Base-by-base conservation (phyloP, 768 basidiomycete genomes). In the Podaxis sp. region DNA sequence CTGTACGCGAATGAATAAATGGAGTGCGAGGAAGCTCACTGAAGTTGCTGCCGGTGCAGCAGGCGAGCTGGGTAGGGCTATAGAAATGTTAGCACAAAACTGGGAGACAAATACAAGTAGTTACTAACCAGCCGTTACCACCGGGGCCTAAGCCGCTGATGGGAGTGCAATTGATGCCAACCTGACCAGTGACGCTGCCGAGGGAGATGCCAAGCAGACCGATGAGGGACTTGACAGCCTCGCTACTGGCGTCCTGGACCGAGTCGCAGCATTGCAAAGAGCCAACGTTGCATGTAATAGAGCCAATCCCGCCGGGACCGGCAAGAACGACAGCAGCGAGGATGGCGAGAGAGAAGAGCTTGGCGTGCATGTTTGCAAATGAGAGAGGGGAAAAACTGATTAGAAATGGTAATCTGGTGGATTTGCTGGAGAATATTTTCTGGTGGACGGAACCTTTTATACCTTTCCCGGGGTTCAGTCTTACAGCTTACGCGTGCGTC, bases 111-210 rank as follows among this genome's bases (percentile, higher is more conserved):
- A 53, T 15, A 2, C 22, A 29, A 40, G 2, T 19, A 37, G 15
- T 24, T 15, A 63, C 57, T 57, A 7, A 72, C 72, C 73, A 74
- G 22, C 63, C 62, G n/a, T 61, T 63, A 17, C 66, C 64, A 9
- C 66, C 68, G 11, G 53, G 62, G 15, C 70, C 70, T 33, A 71
- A 43, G 52, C 66, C 69, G 59, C 65, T 67, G 63, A 73, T 64
- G 27, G 73, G 69, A 53, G 24, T 64, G 64, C 72, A 73, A 36
- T 65, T 66, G 29, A 71, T 3, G 7, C 72, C 73, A 25, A 73
- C 67, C 2, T 55, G 66, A 29, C 51, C 70, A 52, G 60, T 70
- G 56, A 72, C 53, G 53, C 65, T 61, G 12, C 25, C 56, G 7
- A 66, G 65, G 33, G 59, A 53, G 43, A 66, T 41, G 37, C 69